phyloP scores from a whole-genome alignment of 495 filamentous ascomycete genomes.

The Aspergillus biplanus region DNA sequence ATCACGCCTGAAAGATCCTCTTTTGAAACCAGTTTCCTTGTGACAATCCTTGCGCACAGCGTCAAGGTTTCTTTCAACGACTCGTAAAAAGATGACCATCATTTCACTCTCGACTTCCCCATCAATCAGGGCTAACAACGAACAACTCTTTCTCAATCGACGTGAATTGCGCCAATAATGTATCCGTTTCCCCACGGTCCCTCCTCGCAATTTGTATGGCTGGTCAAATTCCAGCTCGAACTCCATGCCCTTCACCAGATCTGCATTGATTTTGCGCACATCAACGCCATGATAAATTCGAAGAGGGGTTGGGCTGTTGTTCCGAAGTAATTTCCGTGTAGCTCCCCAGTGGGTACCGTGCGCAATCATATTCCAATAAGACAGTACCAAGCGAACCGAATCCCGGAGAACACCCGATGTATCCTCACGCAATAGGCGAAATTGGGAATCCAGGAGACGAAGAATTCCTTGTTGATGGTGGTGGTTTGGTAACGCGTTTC shows the following conservation, averaged over 20 bases:
- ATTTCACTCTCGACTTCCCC: constrained; percentile 10
- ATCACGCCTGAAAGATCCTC: constrained; percentile 4
- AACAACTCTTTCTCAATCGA: constrained; percentile 9
- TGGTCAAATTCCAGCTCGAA: constrained; percentile 24
- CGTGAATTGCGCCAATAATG: constrained; percentile 17
- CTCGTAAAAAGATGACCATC: constrained; percentile 13
- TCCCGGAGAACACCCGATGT: constrained; percentile 62
- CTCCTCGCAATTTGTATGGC: constrained; percentile 1
- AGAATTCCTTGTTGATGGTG: constrained; percentile 56
- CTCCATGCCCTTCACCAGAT: constrained; percentile 15
- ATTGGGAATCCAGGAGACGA: constrained; percentile 63
- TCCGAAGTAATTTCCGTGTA: constrained; percentile 13
- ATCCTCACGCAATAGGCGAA: constrained; percentile 66
- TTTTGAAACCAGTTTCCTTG: constrained; percentile 14
- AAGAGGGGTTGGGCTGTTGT: constrained; percentile 13
- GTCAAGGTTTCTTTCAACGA: constrained; percentile 14
- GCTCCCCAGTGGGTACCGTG: constrained; percentile 14
- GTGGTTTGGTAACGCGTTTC: not conserved
- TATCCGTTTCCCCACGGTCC: constrained; percentile 6
- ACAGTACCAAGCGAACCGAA: constrained; percentile 47
- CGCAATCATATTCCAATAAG: constrained; percentile 20
- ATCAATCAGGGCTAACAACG: constrained; percentile 19
- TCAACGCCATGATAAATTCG: constrained; percentile 13
- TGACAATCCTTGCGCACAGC: not conserved
- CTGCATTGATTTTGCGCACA: constrained; percentile 2